Base-by-base conservation (phyloP, 306 rosid species). In the Aeschynomene evenia region DNA sequence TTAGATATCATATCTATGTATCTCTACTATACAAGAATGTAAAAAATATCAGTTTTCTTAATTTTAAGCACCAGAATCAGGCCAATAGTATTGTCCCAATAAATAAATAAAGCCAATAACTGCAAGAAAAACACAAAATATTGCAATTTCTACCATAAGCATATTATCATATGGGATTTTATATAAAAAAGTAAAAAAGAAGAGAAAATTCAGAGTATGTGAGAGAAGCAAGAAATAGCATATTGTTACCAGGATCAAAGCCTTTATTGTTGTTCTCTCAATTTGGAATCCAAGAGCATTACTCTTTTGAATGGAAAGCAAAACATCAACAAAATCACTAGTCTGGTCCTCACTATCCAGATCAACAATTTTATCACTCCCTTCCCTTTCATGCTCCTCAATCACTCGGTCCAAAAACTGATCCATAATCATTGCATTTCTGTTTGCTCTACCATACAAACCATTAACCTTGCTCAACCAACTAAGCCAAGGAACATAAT, bases 261-360 rank as follows among this genome's bases (percentile, higher is more conserved):
- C 76, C 67, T 77, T 76, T 1, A 31, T 51, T 21, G 52, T 36
- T 19, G 70, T 52, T 53, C 66, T 62, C 21, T 70, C 72, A 42
- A 76, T 7, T 7, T 12, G 16, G 19, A 46, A 61, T 16, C 75
- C 76, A 53, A 12, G 4, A 29, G 42, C 12, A 52, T 61, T 52
- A 6, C 8, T 29, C 23, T 60, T 40, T 52, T 68, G 70, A 0
- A 51, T 7, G 0, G 66, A 68, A 61, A 76, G 80, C 76, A 76
- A 69, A 68, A 69, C 28, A 3, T 76, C 76, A 31, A 76, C 81
- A 76, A 76, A 76, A 76, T 76, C 76, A 49, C 23, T 28, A 4
- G 31, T 36, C 2, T 39, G 56, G 13, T 73, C 71, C 62, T 39
- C 46, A 36, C 10, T 26, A 4, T 58, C 76, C 1, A 71, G 10